phyloP scores from a whole-genome alignment of 139 green algal genomes.

The Tetradesmus obliquus region DNA sequence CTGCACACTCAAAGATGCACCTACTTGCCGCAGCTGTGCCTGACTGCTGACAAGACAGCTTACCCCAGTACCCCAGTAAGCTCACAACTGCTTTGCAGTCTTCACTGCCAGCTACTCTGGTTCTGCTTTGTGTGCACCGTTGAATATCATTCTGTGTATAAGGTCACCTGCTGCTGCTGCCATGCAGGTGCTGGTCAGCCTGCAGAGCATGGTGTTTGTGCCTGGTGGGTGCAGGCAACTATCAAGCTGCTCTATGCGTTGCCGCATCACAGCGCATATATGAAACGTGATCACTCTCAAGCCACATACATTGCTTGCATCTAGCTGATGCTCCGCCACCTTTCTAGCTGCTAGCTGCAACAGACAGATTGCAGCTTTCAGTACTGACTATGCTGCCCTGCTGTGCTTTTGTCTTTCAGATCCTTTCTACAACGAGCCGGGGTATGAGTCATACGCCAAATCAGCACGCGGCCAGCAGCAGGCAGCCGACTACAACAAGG shows the following conservation, averaged over 20 bases:
- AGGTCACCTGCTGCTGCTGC: background rate
- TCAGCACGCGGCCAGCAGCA: background rate
- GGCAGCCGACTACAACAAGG: background rate
- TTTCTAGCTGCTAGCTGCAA: too few species aligned
- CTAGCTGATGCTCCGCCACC: too few species aligned
- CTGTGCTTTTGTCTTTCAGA: background rate
- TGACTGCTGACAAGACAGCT: background rate
- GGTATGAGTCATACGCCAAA: background rate
- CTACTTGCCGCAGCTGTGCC: background rate
- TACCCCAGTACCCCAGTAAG: background rate
- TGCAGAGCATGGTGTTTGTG: slow-evolving; percentile 63
- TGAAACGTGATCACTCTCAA: too few species aligned
- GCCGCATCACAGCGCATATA: background rate
- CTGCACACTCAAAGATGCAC: background rate
- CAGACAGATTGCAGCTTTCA: background rate
- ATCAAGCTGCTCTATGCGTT: background rate
- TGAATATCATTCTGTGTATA: too few species aligned
- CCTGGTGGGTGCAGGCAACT: slow-evolving; percentile 7
- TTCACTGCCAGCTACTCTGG: background rate
- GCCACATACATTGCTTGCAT: too few species aligned
- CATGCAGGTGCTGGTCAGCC: slow-evolving; percentile 67
- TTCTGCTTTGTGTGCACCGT: background rate
- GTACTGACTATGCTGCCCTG: background rate
- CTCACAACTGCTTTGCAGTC: background rate
- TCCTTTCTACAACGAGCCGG: slow-evolving; percentile 29